phyloP scores from a whole-genome alignment of 2,329 filamentous ascomycete genomes.

The Trichoderma sp. region DNA sequence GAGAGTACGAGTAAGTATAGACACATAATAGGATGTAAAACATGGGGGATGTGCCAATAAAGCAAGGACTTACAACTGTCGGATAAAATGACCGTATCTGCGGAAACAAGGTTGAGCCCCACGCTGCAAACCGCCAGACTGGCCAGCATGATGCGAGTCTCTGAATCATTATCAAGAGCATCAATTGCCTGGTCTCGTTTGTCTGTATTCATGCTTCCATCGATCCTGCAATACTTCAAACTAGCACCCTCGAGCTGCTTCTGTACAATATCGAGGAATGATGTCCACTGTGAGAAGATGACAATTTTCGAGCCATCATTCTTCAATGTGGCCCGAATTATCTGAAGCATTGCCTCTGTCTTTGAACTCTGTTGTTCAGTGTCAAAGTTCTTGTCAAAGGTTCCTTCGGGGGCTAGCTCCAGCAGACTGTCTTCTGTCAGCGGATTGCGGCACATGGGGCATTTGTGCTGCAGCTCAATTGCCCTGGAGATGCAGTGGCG shows the following conservation, averaged over 20 bases:
- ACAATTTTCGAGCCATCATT: constrained; percentile 68
- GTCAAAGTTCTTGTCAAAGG: constrained; percentile 56
- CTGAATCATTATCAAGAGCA: constrained; percentile 65
- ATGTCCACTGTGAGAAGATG: constrained; percentile 77
- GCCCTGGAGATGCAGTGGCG: constrained; percentile 71
- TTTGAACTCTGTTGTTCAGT: constrained; percentile 73
- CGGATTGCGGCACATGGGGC: constrained; percentile 78
- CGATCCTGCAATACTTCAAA: constrained; percentile 70
- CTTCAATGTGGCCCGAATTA: constrained; percentile 68
- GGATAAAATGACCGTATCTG: constrained; percentile 79
- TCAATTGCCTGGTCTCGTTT: constrained; percentile 72
- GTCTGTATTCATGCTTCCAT: constrained; percentile 73
- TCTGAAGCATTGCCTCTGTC: constrained; percentile 74
- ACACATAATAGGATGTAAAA: background rate
- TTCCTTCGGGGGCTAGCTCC: constrained; percentile 61
- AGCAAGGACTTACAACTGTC: constrained; percentile 63
- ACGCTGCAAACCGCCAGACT: constrained; percentile 82
- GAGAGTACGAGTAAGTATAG: background rate
- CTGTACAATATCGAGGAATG: constrained; percentile 72
- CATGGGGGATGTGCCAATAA: background rate
- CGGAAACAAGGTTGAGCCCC: constrained; percentile 81
- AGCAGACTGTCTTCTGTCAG: constrained; percentile 63
- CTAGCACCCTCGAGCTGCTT: constrained; percentile 62
- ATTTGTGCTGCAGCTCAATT: constrained; percentile 74
- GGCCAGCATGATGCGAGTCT: constrained; percentile 76